phyloP scores from a whole-genome alignment of 306 rosid genomes.

The Canavalia gladiata region DNA sequence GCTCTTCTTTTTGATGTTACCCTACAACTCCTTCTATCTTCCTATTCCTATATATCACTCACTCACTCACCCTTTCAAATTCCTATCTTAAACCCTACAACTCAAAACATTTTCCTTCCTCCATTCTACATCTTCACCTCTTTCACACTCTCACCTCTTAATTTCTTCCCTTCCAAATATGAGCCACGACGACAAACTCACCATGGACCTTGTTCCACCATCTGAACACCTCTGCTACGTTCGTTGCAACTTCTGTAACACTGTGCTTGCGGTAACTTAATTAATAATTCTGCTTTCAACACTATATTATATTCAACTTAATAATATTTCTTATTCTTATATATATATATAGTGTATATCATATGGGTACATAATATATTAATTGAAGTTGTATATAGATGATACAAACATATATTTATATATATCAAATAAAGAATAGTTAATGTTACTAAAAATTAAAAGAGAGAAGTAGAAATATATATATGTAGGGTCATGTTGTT shows the following conservation, averaged over 20 bases:
- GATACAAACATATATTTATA: neutral
- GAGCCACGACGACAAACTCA: constrained; percentile 74
- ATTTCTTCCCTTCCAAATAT: constrained; percentile 47
- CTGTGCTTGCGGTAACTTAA: constrained; percentile 82
- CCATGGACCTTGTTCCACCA: constrained; percentile 77
- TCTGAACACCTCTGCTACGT: constrained; percentile 95
- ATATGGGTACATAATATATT: neutral
- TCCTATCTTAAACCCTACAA: constrained; percentile 54
- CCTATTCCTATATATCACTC: constrained; percentile 45
- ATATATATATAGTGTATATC: neutral
- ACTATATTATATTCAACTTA: neutral
- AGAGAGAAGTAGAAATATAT: neutral
- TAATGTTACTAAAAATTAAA: constrained; percentile 30
- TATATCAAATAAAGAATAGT: neutral
- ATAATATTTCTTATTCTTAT: neutral
- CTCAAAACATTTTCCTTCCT: constrained; percentile 16
- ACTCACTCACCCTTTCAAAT: constrained; percentile 45
- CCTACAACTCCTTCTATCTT: constrained; percentile 22
- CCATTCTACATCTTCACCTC: neutral
- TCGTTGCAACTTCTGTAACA: constrained; percentile 97
- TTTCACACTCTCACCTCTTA: neutral
- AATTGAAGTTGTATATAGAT: neutral
- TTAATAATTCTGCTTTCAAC: constrained; percentile 39
- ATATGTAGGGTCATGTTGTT: neutral
- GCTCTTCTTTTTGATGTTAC: constrained; percentile 59